Evolutionary conservation across 1,284 basidiomycete genomes (phyloP), one percentile per base, ranked within the genome.

Genomic region (Heterobasidion irregulare): DNA sequence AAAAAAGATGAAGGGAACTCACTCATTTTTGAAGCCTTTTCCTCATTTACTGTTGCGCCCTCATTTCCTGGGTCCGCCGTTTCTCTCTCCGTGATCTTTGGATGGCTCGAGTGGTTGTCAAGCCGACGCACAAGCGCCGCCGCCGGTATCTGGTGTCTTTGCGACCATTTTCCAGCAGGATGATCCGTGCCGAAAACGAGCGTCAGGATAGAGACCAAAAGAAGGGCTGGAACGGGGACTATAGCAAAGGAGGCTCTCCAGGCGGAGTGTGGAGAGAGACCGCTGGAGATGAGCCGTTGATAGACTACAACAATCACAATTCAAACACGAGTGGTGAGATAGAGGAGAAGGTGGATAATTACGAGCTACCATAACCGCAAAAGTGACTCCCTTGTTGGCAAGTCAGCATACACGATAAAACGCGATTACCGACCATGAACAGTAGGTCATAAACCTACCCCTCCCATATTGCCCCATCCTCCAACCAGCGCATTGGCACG

Each of bases 231-330:
- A 0, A 82, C 79, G 1, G 83, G 83, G 1, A 85, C 74, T 41
- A 80, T 72, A 16, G 73, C 76, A 64, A 84, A 86, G 12, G 79
- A 69, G 6, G 74, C 74, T 58, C 83, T 69, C 83, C 83, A 86
- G 9, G 83, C 78, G 0, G 74, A 62, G 58, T 77, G 74, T 2
- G 69, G 56, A 1, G 70, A 65, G 16, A 81, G 62, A 2, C 77
- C 76, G 13, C 74, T 67, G 2, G 66, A 57, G 10, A 67, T 57
- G 26, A 81, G 69, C 6, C 67, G 66, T 49, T 78, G 68, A 67
- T 76, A 85, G 33, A 84, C 66, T 8, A 79, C 76, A 7, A 79
- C 75, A 83, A 84, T 85, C 60, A 83, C 74, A 7, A 12, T 6
- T 41, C 38, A 41, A 26, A 6, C 6, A 0, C 12, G 12, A 41